These are phyloP conservation scores for Penicillium nucicola DNA, from an alignment of 495 filamentous ascomycete species.

Conservation along the genomic window DNA sequence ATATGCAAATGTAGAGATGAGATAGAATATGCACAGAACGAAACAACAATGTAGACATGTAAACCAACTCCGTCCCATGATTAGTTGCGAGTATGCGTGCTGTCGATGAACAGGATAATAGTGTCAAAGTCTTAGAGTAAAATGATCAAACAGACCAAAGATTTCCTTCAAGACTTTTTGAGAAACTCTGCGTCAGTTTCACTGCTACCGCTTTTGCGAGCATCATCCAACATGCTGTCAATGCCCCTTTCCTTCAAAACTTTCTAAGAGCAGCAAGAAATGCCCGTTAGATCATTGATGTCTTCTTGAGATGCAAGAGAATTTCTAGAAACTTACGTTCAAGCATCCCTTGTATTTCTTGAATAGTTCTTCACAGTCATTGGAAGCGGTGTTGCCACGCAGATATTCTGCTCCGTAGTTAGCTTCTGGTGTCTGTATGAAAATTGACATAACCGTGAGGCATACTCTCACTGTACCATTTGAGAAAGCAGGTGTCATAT, in stretches of 20 bases:
- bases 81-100: neutral
- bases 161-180: constrained; percentile 35
- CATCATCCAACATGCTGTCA: constrained; percentile 82
- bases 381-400: constrained; percentile 69
- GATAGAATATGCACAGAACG: neutral
- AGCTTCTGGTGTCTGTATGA: neutral
- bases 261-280: constrained; percentile 46
- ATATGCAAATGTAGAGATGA: too few relatives aligned
- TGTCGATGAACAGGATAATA: constrained; percentile 4
- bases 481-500: constrained; percentile 91
- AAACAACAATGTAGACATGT: neutral
- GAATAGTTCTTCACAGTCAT: constrained; percentile 84
- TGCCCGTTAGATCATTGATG: constrained; percentile 5
- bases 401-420: constrained; percentile 66
- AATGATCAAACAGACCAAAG: constrained; percentile 12
- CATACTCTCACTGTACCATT: constrained; percentile 96
- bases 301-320: neutral
- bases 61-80: constrained; percentile 6
- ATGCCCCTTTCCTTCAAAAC: constrained; percentile 81
- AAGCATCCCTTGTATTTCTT: constrained; percentile 80
- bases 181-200: constrained; percentile 76
- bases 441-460: neutral
- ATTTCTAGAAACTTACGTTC: constrained; percentile 50
- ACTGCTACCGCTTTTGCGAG: constrained; percentile 66
- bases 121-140: neutral